phyloP scores from a whole-genome alignment of 1,284 basidiomycete genomes.

The Heterobasidion irregulare region DNA sequence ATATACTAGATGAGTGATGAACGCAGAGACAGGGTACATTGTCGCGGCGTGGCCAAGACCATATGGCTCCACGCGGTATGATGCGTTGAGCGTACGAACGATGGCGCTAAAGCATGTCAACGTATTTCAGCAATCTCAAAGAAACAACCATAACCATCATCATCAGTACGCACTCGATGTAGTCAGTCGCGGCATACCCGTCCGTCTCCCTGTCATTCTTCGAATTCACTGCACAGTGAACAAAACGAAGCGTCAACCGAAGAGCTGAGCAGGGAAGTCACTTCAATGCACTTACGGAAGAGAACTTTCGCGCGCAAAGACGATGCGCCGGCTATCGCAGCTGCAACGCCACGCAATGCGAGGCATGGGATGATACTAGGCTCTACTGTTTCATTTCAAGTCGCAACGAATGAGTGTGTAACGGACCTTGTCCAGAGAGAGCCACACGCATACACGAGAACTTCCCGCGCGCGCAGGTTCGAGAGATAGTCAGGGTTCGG shows the following conservation, averaged over 20 bases:
- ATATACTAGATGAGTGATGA: conserved; percentile 81
- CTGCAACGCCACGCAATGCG: conserved; percentile 75
- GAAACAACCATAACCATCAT: conserved; percentile 4
- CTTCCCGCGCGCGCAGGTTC: conserved; percentile 54
- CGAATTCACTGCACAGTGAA: conserved; percentile 61
- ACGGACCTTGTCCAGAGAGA: conserved; percentile 84
- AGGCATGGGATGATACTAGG: conserved; percentile 83
- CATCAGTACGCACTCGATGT: conserved; percentile 48
- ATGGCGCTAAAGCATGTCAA: conserved; percentile 44
- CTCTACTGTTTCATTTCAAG: neutral
- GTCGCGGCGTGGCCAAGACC: conserved; percentile 50
- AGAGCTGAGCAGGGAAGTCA: neutral
- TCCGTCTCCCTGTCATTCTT: conserved; percentile 89
- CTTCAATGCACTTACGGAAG: conserved; percentile 47
- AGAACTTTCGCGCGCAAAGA: conserved; percentile 77
- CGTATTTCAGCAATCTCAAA: neutral
- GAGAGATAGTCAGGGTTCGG: conserved; percentile 80
- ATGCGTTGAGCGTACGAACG: conserved; percentile 58
- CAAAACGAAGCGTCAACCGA: neutral
- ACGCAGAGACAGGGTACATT: conserved; percentile 60
- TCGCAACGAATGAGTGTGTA: neutral
- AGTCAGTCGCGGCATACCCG: conserved; percentile 80
- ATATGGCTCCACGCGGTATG: conserved; percentile 40
- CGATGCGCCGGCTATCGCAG: conserved; percentile 69
- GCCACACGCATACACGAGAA: conserved; percentile 87